Percentiles rank a stretch among this genome's conserved stretches.
These are phyloP conservation scores for Nemania sp. DNA, from an alignment of 2,329 filamentous ascomycete species.

Conservation along the genomic window DNA sequence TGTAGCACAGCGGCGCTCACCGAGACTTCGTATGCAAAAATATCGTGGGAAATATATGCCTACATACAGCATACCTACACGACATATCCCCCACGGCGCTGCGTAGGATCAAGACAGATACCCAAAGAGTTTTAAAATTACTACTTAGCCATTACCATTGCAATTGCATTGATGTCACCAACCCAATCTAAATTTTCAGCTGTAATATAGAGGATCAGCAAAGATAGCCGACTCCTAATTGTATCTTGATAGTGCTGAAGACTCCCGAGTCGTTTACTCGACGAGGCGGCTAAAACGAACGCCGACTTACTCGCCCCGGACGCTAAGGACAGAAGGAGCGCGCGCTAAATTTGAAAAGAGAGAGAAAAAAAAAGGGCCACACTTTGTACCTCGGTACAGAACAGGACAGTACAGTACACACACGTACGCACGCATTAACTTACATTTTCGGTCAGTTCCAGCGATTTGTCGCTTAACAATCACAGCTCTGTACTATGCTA, in stretches of 20 bases:
- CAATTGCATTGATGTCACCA: not conserved
- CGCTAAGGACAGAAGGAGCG: not conserved
- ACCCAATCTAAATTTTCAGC: not conserved
- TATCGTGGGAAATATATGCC: not conserved
- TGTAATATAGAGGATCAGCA: not conserved
- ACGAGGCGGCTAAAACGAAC: conserved; percentile 26
- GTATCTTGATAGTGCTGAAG: not conserved
- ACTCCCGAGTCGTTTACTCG: not conserved
- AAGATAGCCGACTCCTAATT: not conserved
- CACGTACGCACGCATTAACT: not conserved
- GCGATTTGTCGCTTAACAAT: conserved; percentile 21
- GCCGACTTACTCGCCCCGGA: not conserved
- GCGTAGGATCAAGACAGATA: too few relatives aligned
- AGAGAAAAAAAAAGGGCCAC: too few relatives aligned
- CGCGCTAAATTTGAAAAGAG: conserved; percentile 13
- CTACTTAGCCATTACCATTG: too few relatives aligned
- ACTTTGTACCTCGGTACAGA: not conserved
- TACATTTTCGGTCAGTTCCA: not conserved
- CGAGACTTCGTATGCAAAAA: not conserved
- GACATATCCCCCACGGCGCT: too few relatives aligned
- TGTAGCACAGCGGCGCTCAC: not conserved
- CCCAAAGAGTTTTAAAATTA: too few relatives aligned
- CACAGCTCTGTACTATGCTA: not conserved
- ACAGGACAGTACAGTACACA: too few relatives aligned
- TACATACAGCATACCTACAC: not conserved